Conservation (phyloP, 2,329 filamentous ascomycete species). For the Bipolaris bicolor region DNA sequence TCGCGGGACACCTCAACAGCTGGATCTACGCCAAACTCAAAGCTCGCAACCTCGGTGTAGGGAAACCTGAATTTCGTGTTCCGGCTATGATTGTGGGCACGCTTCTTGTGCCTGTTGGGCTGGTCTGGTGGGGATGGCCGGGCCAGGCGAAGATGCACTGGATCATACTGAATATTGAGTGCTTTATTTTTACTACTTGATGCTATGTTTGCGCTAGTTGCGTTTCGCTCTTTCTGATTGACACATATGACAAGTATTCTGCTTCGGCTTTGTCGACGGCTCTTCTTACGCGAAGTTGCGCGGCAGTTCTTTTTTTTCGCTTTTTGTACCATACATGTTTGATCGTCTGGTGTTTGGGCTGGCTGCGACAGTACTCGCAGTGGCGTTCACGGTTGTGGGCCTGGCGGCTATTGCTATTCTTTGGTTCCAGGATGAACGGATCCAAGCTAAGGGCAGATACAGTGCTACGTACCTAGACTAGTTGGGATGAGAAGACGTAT, state of each 20-base stretch:
- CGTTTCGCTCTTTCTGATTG: constrained; percentile 3
- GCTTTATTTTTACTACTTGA: constrained; percentile 50
- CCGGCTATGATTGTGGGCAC: constrained; percentile 9
- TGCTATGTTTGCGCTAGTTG: neutral
- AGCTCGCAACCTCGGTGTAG: neutral
- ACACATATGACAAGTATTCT: constrained; percentile 16
- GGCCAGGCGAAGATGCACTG: constrained; percentile 58
- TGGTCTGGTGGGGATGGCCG: constrained; percentile 59
- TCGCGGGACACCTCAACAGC: neutral
- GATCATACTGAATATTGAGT: constrained; percentile 60
- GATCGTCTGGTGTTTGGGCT: constrained; percentile 41
- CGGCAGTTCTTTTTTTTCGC: constrained; percentile 39
- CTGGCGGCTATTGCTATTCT: neutral
- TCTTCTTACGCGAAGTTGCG: neutral
- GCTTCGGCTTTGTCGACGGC: neutral
- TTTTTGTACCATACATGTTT: constrained; percentile 47
- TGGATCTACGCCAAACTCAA: neutral
- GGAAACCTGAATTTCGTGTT: neutral
- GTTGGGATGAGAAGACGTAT: neutral
- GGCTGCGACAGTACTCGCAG: neutral
- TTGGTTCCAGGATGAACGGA: neutral
- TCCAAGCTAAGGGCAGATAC: neutral
- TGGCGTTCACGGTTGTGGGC: neutral
- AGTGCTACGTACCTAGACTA: neutral
- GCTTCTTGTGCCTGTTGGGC: constrained; percentile 40